Evolutionary conservation across 177 flowering plant genomes (phyloP).

Genomic region (Tripterygium wilfordii): DNA sequence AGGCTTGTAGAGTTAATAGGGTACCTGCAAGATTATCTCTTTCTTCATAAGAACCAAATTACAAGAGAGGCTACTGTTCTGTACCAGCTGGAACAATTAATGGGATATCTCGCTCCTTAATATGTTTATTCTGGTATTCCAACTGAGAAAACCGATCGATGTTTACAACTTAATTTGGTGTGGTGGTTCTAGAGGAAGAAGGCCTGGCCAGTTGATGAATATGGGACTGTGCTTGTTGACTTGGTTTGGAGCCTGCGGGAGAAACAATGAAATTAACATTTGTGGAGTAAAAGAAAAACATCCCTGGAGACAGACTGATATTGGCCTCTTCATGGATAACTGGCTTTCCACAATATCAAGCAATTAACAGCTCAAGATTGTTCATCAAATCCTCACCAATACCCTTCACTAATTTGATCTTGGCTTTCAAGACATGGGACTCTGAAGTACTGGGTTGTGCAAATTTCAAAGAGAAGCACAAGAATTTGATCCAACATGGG

Average conservation of each 20-base stretch:
- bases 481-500: no score
- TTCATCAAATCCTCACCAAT: no score
- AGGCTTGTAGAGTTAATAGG: constrained; percentile 8
- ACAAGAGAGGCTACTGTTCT: constrained; percentile 40
- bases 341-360: no score
- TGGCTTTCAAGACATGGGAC: no score
- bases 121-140: constrained; percentile 57
- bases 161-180: constrained; percentile 76
- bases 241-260: constrained; percentile 59
- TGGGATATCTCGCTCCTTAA: constrained; percentile 77
- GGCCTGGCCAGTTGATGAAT: constrained; percentile 45
- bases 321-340: no score
- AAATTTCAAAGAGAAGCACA: no score
- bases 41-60: constrained; percentile 25
- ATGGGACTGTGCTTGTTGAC: constrained; percentile 38
- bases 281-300: no score
- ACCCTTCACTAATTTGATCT: no score
- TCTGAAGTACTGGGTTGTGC: no score
- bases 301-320: no score
- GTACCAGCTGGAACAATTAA: constrained; percentile 66
- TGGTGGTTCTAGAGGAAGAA: constrained; percentile 61
- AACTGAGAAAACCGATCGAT: constrained; percentile 53
- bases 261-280: no score
- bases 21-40: constrained; percentile 47
- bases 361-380: no score